phyloP scores from a whole-genome alignment of 495 filamentous ascomycete genomes.

The Aspergillus baeticus region DNA sequence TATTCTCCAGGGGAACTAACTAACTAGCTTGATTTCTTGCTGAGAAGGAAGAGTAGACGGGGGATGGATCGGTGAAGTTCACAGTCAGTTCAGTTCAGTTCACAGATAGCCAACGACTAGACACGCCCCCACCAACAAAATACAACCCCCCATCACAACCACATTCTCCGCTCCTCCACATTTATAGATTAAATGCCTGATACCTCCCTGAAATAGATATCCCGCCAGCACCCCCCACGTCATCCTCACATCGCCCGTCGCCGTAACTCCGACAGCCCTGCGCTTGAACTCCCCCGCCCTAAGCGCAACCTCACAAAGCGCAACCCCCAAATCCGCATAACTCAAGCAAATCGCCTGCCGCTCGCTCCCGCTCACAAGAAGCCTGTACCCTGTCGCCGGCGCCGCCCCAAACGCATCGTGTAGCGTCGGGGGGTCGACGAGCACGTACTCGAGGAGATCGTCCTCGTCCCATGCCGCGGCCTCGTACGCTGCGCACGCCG shows the following conservation, averaged over 20 bases:
- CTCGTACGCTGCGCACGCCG: background rate
- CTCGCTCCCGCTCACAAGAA: background rate
- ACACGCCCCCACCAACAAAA: background rate
- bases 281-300: background rate
- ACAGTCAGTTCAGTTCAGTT: no score
- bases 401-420: background rate
- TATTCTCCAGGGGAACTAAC: conserved; percentile 26
- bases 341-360: background rate
- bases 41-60: no score
- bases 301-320: background rate
- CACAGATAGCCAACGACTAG: no score
- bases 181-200: background rate
- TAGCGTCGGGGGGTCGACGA: background rate
- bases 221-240: background rate
- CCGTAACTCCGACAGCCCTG: background rate
- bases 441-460: background rate
- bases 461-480: background rate
- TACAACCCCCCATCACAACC: background rate
- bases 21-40: no score
- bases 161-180: background rate
- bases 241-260: background rate
- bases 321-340: background rate
- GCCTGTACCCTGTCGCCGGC: background rate
- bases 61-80: no score
- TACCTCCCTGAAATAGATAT: background rate